Evolutionary conservation across 2,329 filamentous ascomycete species (phyloP).

Genomic region (Hymenoscyphus linearis): DNA sequence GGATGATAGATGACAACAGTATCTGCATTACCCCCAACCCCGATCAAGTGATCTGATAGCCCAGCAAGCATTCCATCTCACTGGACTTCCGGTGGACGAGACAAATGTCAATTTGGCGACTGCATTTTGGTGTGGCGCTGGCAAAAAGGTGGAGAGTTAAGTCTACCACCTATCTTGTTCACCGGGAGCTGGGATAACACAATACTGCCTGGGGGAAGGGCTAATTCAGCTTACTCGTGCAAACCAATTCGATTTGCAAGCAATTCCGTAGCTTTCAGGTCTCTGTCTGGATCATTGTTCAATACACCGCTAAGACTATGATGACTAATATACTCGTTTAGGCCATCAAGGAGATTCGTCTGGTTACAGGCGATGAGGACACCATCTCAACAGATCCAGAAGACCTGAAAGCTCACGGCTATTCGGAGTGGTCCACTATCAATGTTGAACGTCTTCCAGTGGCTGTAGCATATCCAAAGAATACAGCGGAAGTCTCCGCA

Average conservation of each 20-base stretch:
- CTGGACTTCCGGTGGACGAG: background rate
- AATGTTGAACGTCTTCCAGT: slow-evolving; percentile 57
- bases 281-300: background rate
- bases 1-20: background rate
- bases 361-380: slow-evolving; percentile 44
- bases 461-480: slow-evolving; percentile 58
- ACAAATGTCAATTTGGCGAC: too few relatives aligned
- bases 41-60: background rate
- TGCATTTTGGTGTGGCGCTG: too few relatives aligned
- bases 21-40: background rate
- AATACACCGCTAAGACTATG: background rate
- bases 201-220: background rate
- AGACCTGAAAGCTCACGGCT: slow-evolving; percentile 57
- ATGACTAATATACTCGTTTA: slow-evolving; percentile 25
- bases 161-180: too few relatives aligned
- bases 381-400: slow-evolving; percentile 59
- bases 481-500: slow-evolving; percentile 53
- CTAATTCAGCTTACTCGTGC: background rate
- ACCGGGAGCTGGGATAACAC: too few relatives aligned
- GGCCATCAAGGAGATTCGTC: slow-evolving; percentile 52
- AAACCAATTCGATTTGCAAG: background rate
- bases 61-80: background rate
- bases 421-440: slow-evolving; percentile 60
- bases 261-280: background rate
- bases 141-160: too few relatives aligned